Evolutionary conservation across 208 protist species (phyloP).

Genomic region (Naegleria fowleri): DNA sequence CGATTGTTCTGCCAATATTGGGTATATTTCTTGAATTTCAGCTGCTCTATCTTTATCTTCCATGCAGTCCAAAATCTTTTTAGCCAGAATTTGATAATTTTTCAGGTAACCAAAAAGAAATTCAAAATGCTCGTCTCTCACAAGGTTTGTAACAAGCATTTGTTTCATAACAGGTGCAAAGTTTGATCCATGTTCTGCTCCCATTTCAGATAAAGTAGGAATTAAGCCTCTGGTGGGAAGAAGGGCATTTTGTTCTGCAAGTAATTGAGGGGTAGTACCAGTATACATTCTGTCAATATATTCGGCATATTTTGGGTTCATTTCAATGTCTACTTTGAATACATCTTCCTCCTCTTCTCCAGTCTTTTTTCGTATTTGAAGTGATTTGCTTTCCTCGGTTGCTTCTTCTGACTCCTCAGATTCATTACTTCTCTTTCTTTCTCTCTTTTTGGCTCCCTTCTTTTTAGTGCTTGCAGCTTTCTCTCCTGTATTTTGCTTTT

Average conservation of each 20-base stretch:
- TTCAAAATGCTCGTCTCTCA: not conserved
- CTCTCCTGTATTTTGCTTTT: not conserved
- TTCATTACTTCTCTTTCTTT: not conserved
- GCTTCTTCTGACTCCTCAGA: not conserved
- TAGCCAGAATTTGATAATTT: not conserved
- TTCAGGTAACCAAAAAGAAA: not conserved
- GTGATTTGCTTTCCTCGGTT: not conserved
- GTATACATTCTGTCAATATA: not conserved
- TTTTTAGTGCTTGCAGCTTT: not conserved
- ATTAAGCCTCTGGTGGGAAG: not conserved
- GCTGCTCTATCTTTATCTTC: not conserved
- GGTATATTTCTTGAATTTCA: not conserved
- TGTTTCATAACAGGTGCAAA: not conserved
- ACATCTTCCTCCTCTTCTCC: not conserved
- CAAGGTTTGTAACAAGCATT: not conserved
- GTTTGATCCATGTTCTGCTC: not conserved
- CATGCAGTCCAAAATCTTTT: not conserved
- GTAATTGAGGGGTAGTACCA: not conserved
- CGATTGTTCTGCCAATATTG: not conserved
- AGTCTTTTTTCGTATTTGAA: not conserved
- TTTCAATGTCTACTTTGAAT: not conserved
- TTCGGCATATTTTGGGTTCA: not conserved
- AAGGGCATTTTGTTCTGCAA: not conserved
- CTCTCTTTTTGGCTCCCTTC: not conserved
- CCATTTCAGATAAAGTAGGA: not conserved